Conservation (phyloP, 2,329 filamentous ascomycete genomes). For the Capronia americana region DNA sequence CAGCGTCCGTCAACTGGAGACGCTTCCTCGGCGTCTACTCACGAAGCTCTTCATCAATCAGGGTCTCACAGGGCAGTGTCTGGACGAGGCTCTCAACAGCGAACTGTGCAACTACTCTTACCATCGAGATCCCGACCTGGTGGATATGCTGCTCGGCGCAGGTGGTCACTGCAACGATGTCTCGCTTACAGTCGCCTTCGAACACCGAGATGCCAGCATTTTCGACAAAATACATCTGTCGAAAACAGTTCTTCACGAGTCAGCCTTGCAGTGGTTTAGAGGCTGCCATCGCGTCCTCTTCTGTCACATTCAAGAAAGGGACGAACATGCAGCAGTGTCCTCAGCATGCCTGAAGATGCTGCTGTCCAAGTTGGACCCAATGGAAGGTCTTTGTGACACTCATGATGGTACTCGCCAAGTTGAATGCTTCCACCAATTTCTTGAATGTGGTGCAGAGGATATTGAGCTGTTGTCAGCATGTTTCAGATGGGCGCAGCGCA, state of each 20-base stretch:
- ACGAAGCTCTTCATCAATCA: slow-evolving; percentile 19
- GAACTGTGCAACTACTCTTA: slow-evolving; percentile 25
- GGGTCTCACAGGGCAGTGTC: slow-evolving; percentile 16
- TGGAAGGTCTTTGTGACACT: slow-evolving; percentile 1
- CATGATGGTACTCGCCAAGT: slow-evolving; percentile 6
- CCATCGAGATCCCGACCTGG: slow-evolving; percentile 14
- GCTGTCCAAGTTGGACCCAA: neutral
- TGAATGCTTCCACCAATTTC: slow-evolving; percentile 22
- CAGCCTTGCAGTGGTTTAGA: slow-evolving; percentile 15
- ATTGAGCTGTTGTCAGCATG: slow-evolving; percentile 13
- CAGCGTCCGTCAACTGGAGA: slow-evolving; percentile 8
- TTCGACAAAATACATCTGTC: slow-evolving; percentile 17
- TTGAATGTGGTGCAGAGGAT: slow-evolving; percentile 15
- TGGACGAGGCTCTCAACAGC: slow-evolving; percentile 19
- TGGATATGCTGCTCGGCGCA: slow-evolving; percentile 16
- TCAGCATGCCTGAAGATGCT: slow-evolving; percentile 16
- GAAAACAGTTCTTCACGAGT: slow-evolving; percentile 6
- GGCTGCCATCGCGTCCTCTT: slow-evolving; percentile 13
- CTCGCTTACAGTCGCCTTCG: slow-evolving; percentile 17
- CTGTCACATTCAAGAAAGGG: slow-evolving; percentile 1
- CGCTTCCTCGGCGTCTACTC: slow-evolving; percentile 16
- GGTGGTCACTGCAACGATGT: slow-evolving; percentile 9
- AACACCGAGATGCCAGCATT: slow-evolving; percentile 12
- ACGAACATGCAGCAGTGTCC: slow-evolving; percentile 5
- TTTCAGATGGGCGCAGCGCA: slow-evolving; percentile 3